Conservation (phyloP, 2,329 filamentous ascomycete genomes). For the Periconia sp. region DNA sequence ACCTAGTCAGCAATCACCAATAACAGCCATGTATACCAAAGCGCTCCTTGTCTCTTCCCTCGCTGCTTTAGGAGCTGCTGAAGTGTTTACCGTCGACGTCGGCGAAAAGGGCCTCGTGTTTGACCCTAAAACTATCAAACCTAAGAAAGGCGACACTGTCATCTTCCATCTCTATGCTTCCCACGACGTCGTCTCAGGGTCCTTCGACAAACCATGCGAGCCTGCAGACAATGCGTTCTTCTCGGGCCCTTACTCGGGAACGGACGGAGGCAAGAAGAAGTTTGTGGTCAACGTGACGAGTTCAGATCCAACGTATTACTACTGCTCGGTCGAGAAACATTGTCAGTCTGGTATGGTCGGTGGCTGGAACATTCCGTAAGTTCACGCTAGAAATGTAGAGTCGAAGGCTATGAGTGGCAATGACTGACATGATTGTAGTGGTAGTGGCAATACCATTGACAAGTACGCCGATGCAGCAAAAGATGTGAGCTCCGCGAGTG, state of each 20-base stretch:
- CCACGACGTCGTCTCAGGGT: slow-evolving; percentile 10
- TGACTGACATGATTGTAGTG: background rate
- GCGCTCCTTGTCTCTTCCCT: slow-evolving; percentile 1
- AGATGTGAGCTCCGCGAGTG: background rate
- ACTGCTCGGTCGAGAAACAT: slow-evolving; percentile 25
- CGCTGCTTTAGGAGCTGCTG: background rate
- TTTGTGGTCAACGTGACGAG: slow-evolving; percentile 32
- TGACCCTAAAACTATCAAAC: slow-evolving; percentile 6
- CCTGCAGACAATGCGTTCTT: slow-evolving; percentile 21
- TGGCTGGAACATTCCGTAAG: slow-evolving; percentile 24
- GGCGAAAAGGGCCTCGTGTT: slow-evolving; percentile 10
- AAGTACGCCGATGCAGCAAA: slow-evolving; percentile 8
- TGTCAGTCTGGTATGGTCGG: slow-evolving; percentile 34
- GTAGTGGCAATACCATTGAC: slow-evolving; percentile 7
- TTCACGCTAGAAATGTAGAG: background rate
- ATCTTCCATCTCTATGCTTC: slow-evolving; percentile 11
- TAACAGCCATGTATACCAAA: background rate
- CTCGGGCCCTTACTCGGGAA: slow-evolving; percentile 23
- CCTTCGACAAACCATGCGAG: slow-evolving; percentile 6
- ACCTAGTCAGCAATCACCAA: background rate
- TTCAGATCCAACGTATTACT: slow-evolving; percentile 29
- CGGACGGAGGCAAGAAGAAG: slow-evolving; percentile 23
- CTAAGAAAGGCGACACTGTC: slow-evolving; percentile 11
- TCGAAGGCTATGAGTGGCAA: background rate
- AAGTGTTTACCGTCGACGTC: slow-evolving; percentile 8